A percentile compares a stretch with the other conserved stretches of the same genome.
Conservation (phyloP, 148 eudicot genomes). For the Chenopodium album region DNA sequence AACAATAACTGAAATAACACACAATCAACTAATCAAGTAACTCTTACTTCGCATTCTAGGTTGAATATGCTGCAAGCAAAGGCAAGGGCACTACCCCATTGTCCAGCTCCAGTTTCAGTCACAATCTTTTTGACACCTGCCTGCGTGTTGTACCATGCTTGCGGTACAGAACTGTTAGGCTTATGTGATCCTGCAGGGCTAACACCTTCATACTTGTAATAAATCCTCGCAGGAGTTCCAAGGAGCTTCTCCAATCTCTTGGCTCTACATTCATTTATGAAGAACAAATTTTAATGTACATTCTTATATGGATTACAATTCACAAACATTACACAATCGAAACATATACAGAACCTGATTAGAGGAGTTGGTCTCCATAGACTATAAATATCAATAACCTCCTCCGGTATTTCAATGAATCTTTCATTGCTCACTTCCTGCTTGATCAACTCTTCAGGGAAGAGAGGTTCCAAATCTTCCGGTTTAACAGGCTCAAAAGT, state of each 20-base stretch:
- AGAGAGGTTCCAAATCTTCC: constrained; percentile 70
- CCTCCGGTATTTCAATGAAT: constrained; percentile 82
- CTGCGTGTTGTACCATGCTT: constrained; percentile 85
- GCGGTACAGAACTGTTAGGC: constrained; percentile 92
- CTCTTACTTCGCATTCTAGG: constrained; percentile 80
- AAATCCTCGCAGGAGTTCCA: constrained; percentile 86
- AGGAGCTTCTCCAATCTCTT: constrained; percentile 95
- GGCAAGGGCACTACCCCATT: constrained; percentile 96
- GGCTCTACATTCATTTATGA: constrained; percentile 56
- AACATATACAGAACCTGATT: constrained; percentile 54
- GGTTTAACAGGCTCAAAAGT: constrained; percentile 77
- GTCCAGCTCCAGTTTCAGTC: constrained; percentile 98
- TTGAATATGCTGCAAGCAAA: constrained; percentile 87
- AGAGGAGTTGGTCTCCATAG: constrained; percentile 98
- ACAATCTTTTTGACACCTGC: constrained; percentile 83
- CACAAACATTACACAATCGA: neutral
- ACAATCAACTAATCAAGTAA: neutral
- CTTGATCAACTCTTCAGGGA: constrained; percentile 75
- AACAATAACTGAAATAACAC: neutral
- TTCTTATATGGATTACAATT: neutral
- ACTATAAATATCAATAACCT: constrained; percentile 68
- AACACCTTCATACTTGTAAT: constrained; percentile 92
- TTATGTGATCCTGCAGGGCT: constrained; percentile 99
- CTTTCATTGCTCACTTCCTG: constrained; percentile 72
- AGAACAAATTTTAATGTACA: neutral